Evolutionary conservation across 2,329 filamentous ascomycete species (phyloP), one percentile per base, ranked within the genome.

Genomic region (Neofusicoccum umdonicola): DNA sequence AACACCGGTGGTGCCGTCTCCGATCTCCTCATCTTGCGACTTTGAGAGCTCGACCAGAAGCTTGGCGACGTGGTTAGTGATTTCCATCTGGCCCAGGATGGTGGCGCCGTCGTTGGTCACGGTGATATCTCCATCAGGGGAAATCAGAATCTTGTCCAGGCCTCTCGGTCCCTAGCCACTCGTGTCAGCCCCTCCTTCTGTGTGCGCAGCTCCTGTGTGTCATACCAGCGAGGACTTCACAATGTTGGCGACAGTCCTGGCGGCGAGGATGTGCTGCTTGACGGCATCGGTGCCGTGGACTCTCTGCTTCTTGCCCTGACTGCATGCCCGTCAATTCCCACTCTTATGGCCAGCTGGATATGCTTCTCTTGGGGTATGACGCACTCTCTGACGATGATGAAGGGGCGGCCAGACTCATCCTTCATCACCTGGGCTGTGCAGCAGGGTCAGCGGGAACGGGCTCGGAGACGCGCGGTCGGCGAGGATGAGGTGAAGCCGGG

Each of bases 41-140:
- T 96, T 97, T 69, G 95, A 98, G 45, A 99, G 88, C 78, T 97
- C 94, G 57, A 99, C 95, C 66, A 99, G 84, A 60, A 99, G 85
- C 83, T 98, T 98, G 68, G 95, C 95, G 67, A 99, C 93, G 80
- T 98, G 94, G 85, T 99, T 98, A 71, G 92, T 91, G 71, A 99
- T 94, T 83, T 99, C 95, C 95, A 99, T 99, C 86, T 88, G 93
- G 73, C 92, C 90, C 71, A 99, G 84, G 73, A 99, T 99, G 51
- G 95, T 99, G 63, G 96, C 96, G 74, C 95, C 95, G 82, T 99
- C 95, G 83, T 99, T 99, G 71, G 95, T 99, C 68, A 99, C 93
- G 67, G 95, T 99, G 78, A 99, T 99, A 80, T 99, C 95, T 78
- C 95, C 95, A 78, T 99, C 95, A 67, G 95, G 91, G 60, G 95